Percentiles rank a stretch among this genome's conserved stretches.
Conservation (phyloP, 2,329 filamentous ascomycete species). For the Conoideocrella luteorostrata region DNA sequence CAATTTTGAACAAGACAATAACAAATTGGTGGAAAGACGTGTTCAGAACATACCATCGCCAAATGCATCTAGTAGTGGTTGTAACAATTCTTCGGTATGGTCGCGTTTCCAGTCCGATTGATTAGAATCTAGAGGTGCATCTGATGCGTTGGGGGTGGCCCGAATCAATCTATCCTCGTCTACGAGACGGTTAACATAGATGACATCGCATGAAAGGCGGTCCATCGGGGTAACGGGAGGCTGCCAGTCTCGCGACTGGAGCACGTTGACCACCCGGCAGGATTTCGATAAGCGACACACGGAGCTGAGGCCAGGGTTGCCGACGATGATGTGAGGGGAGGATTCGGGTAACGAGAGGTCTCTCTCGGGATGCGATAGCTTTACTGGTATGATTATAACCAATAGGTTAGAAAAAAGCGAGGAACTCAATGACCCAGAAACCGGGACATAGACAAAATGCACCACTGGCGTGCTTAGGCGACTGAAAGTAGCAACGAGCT, state of each 20-base stretch:
- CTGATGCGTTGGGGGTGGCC: slow-evolving; percentile 15
- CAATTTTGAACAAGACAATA: not conserved
- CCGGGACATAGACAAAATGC: not conserved
- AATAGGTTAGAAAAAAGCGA: not conserved
- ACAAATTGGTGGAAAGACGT: not conserved
- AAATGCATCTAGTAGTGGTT: slow-evolving; percentile 47
- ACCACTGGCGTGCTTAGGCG: no score
- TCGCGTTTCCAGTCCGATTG: slow-evolving; percentile 28
- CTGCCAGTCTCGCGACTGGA: slow-evolving; percentile 57
- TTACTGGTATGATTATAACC: not conserved
- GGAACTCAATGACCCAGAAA: not conserved
- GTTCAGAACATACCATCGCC: slow-evolving; percentile 37
- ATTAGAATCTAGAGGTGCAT: slow-evolving; percentile 3
- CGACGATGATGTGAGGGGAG: not conserved
- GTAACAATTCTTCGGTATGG: slow-evolving; percentile 39
- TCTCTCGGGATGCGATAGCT: not conserved
- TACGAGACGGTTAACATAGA: slow-evolving; percentile 53
- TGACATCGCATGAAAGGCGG: slow-evolving; percentile 49
- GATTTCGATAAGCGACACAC: slow-evolving; percentile 10
- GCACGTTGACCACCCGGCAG: slow-evolving; percentile 44
- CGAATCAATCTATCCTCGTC: slow-evolving; percentile 38
- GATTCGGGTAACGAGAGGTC: not conserved
- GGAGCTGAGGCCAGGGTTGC: not conserved
- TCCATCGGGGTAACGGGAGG: slow-evolving; percentile 51
- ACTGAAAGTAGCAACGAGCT: no score